Evolutionary conservation across 129 eudicot genomes (phyloP).

Genomic region (Pulicaria dysenterica): DNA sequence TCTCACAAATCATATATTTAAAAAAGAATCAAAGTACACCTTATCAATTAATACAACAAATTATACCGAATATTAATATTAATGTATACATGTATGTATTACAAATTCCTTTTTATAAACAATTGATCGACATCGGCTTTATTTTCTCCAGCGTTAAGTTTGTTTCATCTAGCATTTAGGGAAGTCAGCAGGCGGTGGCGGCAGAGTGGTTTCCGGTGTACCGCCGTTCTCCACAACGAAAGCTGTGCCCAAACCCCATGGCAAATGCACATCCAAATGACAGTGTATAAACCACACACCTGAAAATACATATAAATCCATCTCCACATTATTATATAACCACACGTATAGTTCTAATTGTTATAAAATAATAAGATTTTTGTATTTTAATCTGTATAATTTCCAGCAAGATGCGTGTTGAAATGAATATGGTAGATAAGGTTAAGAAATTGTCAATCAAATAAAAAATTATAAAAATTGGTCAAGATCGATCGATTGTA

Average conservation of each 20-base stretch:
- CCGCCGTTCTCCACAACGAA: conserved; percentile 73
- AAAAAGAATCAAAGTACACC: not conserved
- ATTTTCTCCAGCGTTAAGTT: not conserved
- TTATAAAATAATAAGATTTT: no score
- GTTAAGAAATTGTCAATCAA: not conserved
- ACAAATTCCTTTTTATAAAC: conserved; percentile 13
- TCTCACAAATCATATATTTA: no score
- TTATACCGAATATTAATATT: not conserved
- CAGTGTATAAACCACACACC: conserved; percentile 82
- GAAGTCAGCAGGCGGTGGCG: conserved; percentile 77
- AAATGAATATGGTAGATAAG: not conserved
- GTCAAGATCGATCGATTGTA: not conserved
- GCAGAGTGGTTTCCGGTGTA: conserved; percentile 60
- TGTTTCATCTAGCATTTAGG: conserved; percentile 50
- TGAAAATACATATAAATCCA: not conserved
- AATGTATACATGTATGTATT: not conserved
- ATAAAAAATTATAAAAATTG: no score
- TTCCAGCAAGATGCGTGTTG: not conserved
- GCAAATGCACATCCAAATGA: conserved; percentile 76
- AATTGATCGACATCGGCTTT: not conserved
- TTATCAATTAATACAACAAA: not conserved
- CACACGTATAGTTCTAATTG: no score
- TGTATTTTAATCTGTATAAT: not conserved
- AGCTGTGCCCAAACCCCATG: conserved; percentile 75
- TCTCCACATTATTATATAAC: not conserved